Base-by-base conservation (phyloP, 345 rosid species). In the Erodium maritimum region DNA sequence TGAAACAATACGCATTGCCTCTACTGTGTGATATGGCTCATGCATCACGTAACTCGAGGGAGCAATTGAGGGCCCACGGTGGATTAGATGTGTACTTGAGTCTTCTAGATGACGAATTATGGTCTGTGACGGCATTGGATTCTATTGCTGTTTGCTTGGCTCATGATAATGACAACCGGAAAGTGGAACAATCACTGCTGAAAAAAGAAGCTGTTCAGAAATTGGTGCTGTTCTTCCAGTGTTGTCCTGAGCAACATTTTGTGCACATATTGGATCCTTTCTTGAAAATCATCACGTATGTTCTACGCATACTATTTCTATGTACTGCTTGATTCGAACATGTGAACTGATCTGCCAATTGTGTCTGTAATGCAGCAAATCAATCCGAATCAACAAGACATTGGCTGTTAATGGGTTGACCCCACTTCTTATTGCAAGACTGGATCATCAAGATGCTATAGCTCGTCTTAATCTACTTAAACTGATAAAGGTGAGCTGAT, bases 11-110 rank as follows among this genome's bases (percentile, higher is more conserved):
- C 64, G 99, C 99, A 19, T 77, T 94, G 75, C 93, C 99, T 55
- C 78, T 90, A 55, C 73, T 94, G 50, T 94, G 99, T 69, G 99
- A 94, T 75, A 94, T 94, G 99, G 99, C 99, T 53, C 99, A 90
- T 70, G 99, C 99, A 6, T 94, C 99, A 10, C 95, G 90, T 55
- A 90, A 87, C 67, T 87, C 99, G 54, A 83, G 99, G 74, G 99
- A 94, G 74, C 99, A 90, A 71, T 68, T 94, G 67, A 82, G 97
- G 70, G 99, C 91, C 29, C 97, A 94, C 66, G 99, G 95, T 17
- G 97, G 97, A 52, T 76, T 94, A 67, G 97, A 94, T 74, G 91
- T 90, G 61, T 94, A 85, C 65, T 59, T 94, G 72, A 87, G 96
- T 66, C 81, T 94, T 61, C 96, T 94, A 25, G 93, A 89, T 63